These are phyloP conservation scores for Fusarium sp. DNA, from an alignment of 2,329 filamentous ascomycete species.

Conservation along the genomic window DNA sequence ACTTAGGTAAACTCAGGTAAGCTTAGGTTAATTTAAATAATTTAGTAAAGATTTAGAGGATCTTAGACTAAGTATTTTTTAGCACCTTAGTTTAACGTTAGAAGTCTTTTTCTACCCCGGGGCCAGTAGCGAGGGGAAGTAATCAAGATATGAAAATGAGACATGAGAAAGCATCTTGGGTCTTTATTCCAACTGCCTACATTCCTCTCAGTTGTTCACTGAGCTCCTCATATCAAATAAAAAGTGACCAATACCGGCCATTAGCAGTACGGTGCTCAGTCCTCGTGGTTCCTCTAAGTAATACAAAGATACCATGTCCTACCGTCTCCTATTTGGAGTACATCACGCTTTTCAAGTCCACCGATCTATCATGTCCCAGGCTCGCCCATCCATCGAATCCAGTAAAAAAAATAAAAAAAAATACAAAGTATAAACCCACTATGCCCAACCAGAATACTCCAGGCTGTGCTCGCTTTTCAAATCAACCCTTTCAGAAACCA, in stretches of 20 bases:
- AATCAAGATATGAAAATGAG: neutral
- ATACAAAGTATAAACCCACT: neutral
- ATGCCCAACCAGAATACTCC: conserved; percentile 35
- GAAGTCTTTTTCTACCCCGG: too few species aligned
- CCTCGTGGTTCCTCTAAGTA: neutral
- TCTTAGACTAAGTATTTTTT: too few species aligned
- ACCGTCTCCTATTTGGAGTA: neutral
- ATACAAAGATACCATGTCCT: neutral
- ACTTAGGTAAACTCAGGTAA: too few species aligned
- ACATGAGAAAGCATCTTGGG: neutral
- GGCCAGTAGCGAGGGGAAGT: neutral
- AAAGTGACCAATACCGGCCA: neutral
- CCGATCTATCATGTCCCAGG: neutral
- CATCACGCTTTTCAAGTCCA: neutral
- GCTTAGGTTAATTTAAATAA: too few species aligned
- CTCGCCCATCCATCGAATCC: neutral
- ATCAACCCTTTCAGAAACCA: conserved; percentile 17
- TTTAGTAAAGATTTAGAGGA: too few species aligned
- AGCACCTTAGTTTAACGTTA: too few species aligned
- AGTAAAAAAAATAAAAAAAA: neutral
- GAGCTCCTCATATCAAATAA: neutral
- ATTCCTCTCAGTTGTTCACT: neutral
- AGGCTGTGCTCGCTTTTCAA: conserved; percentile 34
- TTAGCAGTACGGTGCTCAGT: neutral
- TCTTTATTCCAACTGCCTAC: neutral